A percentile compares a stretch with the other conserved stretches of the same genome.
These are phyloP conservation scores for Tulasnella calospora DNA, from an alignment of 768 basidiomycete genomes.

Conservation along the genomic window DNA sequence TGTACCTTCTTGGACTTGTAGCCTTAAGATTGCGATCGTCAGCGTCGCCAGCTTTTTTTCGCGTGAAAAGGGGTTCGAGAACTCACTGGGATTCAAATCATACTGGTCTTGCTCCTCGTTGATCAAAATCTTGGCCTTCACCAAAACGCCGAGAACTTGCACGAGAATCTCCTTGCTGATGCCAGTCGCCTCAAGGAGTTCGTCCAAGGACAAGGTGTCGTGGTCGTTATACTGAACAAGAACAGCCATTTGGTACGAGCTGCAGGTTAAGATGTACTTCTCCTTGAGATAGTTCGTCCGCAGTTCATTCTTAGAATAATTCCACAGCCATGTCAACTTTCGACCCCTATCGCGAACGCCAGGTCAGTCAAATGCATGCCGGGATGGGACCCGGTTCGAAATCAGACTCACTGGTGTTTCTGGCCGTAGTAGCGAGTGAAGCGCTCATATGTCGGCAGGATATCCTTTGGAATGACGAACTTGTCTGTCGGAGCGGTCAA, in stretches of 20 bases:
- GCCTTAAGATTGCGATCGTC: constrained; percentile 18
- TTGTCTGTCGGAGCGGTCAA: constrained; percentile 76
- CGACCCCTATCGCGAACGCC: constrained; percentile 49
- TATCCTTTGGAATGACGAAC: constrained; percentile 83
- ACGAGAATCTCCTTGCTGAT: constrained; percentile 67
- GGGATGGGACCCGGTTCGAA: not conserved
- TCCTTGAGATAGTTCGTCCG: constrained; percentile 88
- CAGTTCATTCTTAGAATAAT: constrained; percentile 94
- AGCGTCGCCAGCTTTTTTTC: not conserved
- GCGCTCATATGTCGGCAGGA: constrained; percentile 79
- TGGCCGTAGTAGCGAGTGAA: constrained; percentile 91
- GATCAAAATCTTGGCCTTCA: constrained; percentile 84
- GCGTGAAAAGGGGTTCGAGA: not conserved
- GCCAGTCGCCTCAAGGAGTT: constrained; percentile 71
- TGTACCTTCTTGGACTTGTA: constrained; percentile 37
- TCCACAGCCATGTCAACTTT: constrained; percentile 98
- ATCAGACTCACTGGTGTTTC: constrained; percentile 61
- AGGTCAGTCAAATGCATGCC: not conserved
- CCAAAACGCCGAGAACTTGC: constrained; percentile 52
- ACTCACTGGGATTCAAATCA: constrained; percentile 77
- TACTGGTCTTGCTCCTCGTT: constrained; percentile 87
- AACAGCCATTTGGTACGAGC: constrained; percentile 93
- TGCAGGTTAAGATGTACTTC: constrained; percentile 95
- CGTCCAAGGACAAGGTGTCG: constrained; percentile 77
- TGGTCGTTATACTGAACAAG: constrained; percentile 88